phyloP scores from a whole-genome alignment of 495 filamentous ascomycete genomes.

The Hypoxylon intermedium region DNA sequence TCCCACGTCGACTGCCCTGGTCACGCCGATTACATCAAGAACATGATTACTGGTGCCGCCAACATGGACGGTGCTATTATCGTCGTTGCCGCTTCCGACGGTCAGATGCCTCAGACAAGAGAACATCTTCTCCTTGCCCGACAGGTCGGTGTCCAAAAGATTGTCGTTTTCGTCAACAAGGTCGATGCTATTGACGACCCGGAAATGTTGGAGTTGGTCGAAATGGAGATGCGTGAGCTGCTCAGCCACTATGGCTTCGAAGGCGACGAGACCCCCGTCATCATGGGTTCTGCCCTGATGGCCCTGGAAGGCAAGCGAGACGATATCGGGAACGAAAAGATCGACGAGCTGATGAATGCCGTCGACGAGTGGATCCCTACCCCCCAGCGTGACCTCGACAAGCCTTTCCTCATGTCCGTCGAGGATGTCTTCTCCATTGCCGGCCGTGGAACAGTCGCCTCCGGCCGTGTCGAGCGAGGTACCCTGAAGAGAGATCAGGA shows the following conservation, averaged over 20 bases:
- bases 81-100: conserved; percentile 97
- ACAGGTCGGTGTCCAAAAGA: conserved; percentile 95
- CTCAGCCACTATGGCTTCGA: conserved; percentile 93
- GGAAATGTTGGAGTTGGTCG: conserved; percentile 99
- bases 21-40: conserved; percentile 99
- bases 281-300: conserved; percentile 95
- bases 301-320: conserved; percentile 86
- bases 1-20: conserved; percentile 99
- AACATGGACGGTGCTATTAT: conserved; percentile 99
- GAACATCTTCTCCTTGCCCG: conserved; percentile 97
- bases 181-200: conserved; percentile 94
- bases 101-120: conserved; percentile 99
- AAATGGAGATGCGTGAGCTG: conserved; percentile 99
- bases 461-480: conserved; percentile 97
- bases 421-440: conserved; percentile 99
- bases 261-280: conserved; percentile 94
- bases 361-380: conserved; percentile 97
- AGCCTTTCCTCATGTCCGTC: conserved; percentile 98
- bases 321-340: conserved; percentile 84
- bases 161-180: conserved; percentile 99
- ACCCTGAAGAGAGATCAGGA: conserved; percentile 88
- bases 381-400: conserved; percentile 86
- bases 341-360: conserved; percentile 85
- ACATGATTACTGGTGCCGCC: conserved; percentile 98
- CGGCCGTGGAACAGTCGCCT: conserved; percentile 95